phyloP scores from a whole-genome alignment of 768 basidiomycete species.

The Hericium erinaceus region DNA sequence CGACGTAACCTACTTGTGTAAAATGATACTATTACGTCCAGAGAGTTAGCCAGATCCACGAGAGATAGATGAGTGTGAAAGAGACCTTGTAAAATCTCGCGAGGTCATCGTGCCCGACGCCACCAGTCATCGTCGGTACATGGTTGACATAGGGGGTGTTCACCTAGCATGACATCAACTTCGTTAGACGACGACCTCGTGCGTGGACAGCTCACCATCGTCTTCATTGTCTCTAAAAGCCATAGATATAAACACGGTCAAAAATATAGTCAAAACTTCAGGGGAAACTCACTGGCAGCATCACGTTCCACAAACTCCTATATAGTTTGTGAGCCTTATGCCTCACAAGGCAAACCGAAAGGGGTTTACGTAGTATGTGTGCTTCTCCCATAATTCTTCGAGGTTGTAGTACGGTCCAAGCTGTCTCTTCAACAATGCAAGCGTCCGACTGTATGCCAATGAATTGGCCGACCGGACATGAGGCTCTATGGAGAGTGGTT shows the following conservation, averaged over 20 bases:
- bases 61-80: background rate
- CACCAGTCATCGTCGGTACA: constrained; percentile 38
- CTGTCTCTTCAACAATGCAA: constrained; percentile 25
- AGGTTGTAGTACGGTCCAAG: constrained; percentile 36
- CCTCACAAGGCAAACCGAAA: background rate
- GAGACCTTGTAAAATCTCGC: constrained; percentile 37
- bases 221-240: constrained; percentile 31
- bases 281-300: constrained; percentile 24
- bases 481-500: constrained; percentile 19
- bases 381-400: constrained; percentile 38
- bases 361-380: constrained; percentile 31
- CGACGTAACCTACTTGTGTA: constrained; percentile 19
- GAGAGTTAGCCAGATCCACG: background rate
- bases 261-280: background rate
- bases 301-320: constrained; percentile 33
- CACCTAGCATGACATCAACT: constrained; percentile 19
- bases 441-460: constrained; percentile 29
- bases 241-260: background rate
- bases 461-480: constrained; percentile 28
- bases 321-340: background rate
- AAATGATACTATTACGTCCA: constrained; percentile 27
- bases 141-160: constrained; percentile 32
- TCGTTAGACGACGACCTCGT: no score
- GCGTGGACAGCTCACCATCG: constrained; percentile 23
- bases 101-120: constrained; percentile 31